Conservation (phyloP, 441 rosid genomes). For the Gossypium gossypioides region DNA sequence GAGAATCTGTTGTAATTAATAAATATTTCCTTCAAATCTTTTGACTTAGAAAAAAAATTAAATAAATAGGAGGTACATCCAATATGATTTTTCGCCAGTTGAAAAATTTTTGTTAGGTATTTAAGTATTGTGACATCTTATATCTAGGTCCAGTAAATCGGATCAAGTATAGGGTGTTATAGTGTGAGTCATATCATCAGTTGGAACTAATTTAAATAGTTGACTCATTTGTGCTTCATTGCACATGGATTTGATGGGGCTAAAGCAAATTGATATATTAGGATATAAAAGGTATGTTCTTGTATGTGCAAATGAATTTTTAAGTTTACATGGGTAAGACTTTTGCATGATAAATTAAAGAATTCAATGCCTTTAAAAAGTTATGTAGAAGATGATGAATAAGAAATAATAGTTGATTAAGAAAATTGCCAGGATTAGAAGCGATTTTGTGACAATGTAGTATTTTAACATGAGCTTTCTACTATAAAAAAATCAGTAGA, state of each 20-base stretch:
- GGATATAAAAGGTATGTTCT: neutral
- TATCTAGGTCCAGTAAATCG: neutral
- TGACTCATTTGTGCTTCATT: neutral
- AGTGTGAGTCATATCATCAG: neutral
- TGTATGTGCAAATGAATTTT: neutral
- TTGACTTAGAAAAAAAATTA: neutral
- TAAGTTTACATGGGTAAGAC: neutral
- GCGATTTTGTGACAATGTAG: neutral
- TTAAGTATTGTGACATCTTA: neutral
- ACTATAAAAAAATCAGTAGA: neutral
- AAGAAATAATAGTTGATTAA: neutral
- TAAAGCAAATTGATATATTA: neutral
- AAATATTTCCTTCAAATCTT: neutral
- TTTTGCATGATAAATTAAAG: neutral
- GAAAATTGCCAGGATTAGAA: neutral
- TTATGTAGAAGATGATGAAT: neutral
- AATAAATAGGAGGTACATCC: no score
- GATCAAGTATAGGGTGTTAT: neutral
- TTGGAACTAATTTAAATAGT: neutral
- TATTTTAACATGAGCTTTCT: neutral
- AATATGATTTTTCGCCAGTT: neutral
- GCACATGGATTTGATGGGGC: neutral
- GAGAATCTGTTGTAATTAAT: neutral
- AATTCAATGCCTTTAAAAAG: neutral
- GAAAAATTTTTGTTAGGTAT: neutral